Evolutionary conservation across 176 grass and related monocot species (phyloP).

Genomic region (Phyllostachys edulis): DNA sequence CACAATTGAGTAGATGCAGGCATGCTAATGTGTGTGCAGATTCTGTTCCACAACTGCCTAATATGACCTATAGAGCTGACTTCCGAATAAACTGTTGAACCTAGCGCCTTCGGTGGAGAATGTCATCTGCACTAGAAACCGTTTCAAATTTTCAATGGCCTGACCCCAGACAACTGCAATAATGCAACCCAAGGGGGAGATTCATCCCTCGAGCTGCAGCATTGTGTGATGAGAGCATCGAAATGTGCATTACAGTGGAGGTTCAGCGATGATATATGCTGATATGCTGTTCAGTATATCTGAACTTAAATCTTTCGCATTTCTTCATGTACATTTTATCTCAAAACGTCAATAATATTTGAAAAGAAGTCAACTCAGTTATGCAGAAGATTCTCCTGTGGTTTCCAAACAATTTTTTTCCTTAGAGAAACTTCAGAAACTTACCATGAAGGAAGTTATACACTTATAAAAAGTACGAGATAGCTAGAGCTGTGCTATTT

Average conservation of each 20-base stretch:
- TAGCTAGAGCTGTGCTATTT: not conserved
- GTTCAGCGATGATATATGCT: not conserved
- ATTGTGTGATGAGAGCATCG: not conserved
- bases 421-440: not conserved
- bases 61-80: constrained; percentile 31
- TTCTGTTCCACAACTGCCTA: constrained; percentile 13
- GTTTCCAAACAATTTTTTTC: not conserved
- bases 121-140: not conserved
- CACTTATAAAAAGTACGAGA: not conserved
- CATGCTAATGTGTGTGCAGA: constrained; percentile 12
- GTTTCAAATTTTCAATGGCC: constrained; percentile 25
- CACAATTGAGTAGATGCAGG: not conserved
- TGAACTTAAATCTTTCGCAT: not conserved
- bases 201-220: not conserved
- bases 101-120: not conserved
- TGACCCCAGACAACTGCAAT: constrained; percentile 25
- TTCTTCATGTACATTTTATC: not conserved
- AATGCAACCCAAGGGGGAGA: constrained; percentile 12
- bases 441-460: not conserved
- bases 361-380: not conserved
- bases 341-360: not conserved
- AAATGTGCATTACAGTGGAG: not conserved
- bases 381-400: not conserved
- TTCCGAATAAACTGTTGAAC: constrained; percentile 17
- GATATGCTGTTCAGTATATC: not conserved